These are phyloP conservation scores for Verticillium klebahnii DNA, from an alignment of 2,329 filamentous ascomycete genomes.

Conservation along the genomic window DNA sequence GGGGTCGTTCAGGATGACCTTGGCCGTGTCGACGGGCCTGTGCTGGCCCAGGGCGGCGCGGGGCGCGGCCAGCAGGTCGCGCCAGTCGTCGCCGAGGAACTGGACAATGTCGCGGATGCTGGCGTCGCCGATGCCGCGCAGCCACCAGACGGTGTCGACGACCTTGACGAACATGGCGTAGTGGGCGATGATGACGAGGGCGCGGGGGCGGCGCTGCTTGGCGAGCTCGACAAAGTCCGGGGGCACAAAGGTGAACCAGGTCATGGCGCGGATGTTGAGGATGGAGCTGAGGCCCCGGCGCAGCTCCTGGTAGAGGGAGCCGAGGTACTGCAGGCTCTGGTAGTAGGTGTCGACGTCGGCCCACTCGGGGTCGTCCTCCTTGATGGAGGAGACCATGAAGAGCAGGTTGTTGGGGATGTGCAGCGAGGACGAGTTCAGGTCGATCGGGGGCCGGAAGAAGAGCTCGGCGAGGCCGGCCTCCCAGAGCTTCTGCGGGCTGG, in stretches of 20 bases:
- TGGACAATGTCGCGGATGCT: slow-evolving; percentile 39
- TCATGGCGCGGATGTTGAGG: slow-evolving; percentile 45
- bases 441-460: slow-evolving; percentile 44
- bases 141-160: slow-evolving; percentile 43
- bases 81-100: neutral
- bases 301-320: slow-evolving; percentile 47
- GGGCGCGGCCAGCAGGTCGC: slow-evolving; percentile 31
- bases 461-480: slow-evolving; percentile 40
- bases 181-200: slow-evolving; percentile 48
- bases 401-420: slow-evolving; percentile 44
- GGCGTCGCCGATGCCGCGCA: slow-evolving; percentile 37
- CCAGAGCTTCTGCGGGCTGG: slow-evolving; percentile 22
- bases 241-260: slow-evolving; percentile 48
- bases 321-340: slow-evolving; percentile 42
- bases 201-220: slow-evolving; percentile 34
- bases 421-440: slow-evolving; percentile 34
- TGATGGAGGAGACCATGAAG: slow-evolving; percentile 43
- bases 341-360: slow-evolving; percentile 41
- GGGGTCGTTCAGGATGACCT: slow-evolving; percentile 38
- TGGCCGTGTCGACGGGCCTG: slow-evolving; percentile 29
- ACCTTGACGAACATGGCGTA: slow-evolving; percentile 48
- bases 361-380: slow-evolving; percentile 15
- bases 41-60: slow-evolving; percentile 27
- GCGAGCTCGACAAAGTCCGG: slow-evolving; percentile 38
- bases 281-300: slow-evolving; percentile 34